Evolutionary conservation across 2,329 filamentous ascomycete genomes (phyloP).

Genomic region (Arthrobotrys conoides): DNA sequence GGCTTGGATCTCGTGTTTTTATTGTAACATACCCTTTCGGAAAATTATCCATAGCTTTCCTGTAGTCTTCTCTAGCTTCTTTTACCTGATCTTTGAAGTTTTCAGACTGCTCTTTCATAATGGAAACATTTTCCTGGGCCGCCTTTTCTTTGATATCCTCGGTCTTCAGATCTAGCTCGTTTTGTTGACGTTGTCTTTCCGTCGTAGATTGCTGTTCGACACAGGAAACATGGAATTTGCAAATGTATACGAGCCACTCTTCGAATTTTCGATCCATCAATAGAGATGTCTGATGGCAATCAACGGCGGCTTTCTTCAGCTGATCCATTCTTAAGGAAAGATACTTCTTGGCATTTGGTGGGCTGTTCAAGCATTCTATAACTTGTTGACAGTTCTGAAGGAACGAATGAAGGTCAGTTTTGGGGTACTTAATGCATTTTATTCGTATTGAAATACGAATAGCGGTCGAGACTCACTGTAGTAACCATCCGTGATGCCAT

Average conservation of each 20-base stretch:
- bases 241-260: conserved; percentile 12
- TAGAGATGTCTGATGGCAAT: not conserved
- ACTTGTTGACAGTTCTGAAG: not conserved
- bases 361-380: conserved; percentile 1
- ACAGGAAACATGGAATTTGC: conserved; percentile 15
- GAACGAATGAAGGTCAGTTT: too few species aligned
- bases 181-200: too few species aligned
- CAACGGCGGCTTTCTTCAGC: not conserved
- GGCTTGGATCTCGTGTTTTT: not conserved
- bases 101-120: not conserved
- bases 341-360: not conserved
- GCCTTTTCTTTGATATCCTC: conserved; percentile 3
- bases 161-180: not conserved
- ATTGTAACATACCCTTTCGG: conserved; percentile 2
- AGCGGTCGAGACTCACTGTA: not conserved
- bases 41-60: conserved; percentile 25
- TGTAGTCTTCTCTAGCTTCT: conserved; percentile 11
- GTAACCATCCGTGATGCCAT: not conserved
- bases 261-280: conserved; percentile 5
- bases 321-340: not conserved
- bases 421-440: too few species aligned
- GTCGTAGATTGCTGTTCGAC: conserved; percentile 1
- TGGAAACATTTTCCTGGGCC: not conserved
- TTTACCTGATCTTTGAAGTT: not conserved
- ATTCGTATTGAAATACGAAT: too few species aligned